Base-by-base conservation (phyloP, 768 basidiomycete species). In the Serendipita sp. region DNA sequence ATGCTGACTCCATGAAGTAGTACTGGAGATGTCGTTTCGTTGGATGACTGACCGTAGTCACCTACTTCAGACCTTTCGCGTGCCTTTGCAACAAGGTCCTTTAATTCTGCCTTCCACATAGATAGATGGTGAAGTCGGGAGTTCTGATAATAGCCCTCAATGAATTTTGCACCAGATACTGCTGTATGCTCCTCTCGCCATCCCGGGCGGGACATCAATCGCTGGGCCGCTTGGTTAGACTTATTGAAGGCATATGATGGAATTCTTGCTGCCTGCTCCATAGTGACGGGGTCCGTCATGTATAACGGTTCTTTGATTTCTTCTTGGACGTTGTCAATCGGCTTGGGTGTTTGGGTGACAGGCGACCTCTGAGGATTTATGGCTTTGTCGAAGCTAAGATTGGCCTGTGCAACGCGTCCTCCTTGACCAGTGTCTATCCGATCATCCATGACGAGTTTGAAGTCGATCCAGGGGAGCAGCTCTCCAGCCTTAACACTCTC, bases 161-260 rank as follows among this genome's bases (percentile, higher is more conserved):
- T 85, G 73, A 94, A 99, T 67, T 85, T 88, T 0, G 87, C 83
- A 8, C 71, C 72, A 0, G 89, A 86, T 5, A 84, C 81, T 7
- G 92, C 88, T 0, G 96, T 99, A 72, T 99, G 85, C 23, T 86
- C 85, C 23, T 82, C 81, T 18, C 91, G 82, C 95, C 95, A 98
- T 38, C 83, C 81, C 0, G 88, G 83, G 71, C 91, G 79, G 28
- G 85, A 82, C 85, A 98, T 89, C 16, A 84, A 85, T 3, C 87
- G 84, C 66, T 83, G 77, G 0, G 91, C 92, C 47, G 83, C 75
- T 1, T 79, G 80, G 72, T 93, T 94, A 1, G 88, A 85, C 32
- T 75, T 74, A 63, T 82, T 78, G 0, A 81, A 75, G 11, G 91
- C 86, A 73, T 95, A 94, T 0, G 74, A 74, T 2, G 88, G 83